Evolutionary conservation across 257 asterid genomes (phyloP), one percentile per base, ranked within the genome.

Genomic region (Echites panduratus): DNA sequence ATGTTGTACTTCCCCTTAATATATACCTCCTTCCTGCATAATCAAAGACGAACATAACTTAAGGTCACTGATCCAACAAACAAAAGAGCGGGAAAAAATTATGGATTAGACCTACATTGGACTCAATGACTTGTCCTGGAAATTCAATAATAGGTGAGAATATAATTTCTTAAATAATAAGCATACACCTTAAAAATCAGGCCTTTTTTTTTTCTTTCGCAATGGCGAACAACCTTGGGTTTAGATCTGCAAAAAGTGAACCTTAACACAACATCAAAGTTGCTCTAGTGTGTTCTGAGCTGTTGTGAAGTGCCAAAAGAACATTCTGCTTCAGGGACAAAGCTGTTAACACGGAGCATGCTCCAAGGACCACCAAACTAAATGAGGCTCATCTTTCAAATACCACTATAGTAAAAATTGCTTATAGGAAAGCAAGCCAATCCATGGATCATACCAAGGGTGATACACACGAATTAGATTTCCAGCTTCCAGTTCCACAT

Each of bases 1-100:
- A 70, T 72, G 56, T 76, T 85, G 29, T 84, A 88, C 73, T 79
- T 81, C 70, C 56, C 83, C 76, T 68, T 72, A 29, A 79, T 82
- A 53, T 44, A 80, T 75, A 88, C 93, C 81, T 87, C 93, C 82
- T 89, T 89, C 98, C 98, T 93, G 95, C 80, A 81, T 62, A 59
- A 53, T 76, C 43, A 61, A 63, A 64, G 57, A 64, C 45, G 22
- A 29, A 5, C 73, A 68, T n/a, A 27, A 71, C 38, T 57, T 9
- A 9, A 67, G 22, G n/a, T 56, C 53, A 27, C 50, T 44, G 44
- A 75, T 20, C 65, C 66, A 20, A 7, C 1, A 3, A 22, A 20
- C 26, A 4, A 19, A 53, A 53, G 7, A 20, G 4, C 1, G 59
- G 44, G 1, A 9, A 48, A 70, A 45, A 50, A 38, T 0, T 27